Evolutionary conservation across 768 basidiomycete genomes (phyloP).

Genomic region (Termitomyces eurrhizus): DNA sequence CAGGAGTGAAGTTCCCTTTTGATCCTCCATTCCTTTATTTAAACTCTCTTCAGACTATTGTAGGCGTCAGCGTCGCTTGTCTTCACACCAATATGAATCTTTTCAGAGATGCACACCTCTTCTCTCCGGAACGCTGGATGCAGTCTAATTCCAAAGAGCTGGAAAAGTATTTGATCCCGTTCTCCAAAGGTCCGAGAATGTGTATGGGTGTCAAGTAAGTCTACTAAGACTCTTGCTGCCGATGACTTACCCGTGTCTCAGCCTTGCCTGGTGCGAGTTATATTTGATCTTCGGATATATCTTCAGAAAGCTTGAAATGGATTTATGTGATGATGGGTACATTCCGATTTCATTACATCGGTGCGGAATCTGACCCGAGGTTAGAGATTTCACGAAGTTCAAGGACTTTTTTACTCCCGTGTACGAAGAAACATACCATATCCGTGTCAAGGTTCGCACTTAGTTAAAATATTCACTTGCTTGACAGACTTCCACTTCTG

Average conservation of each 20-base stretch:
- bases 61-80: conserved; percentile 34
- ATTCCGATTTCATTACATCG: neutral
- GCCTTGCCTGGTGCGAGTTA: conserved; percentile 41
- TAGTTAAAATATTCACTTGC: neutral
- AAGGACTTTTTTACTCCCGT: conserved; percentile 34
- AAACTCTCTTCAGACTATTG: conserved; percentile 29
- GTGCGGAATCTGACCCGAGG: neutral
- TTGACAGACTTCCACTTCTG: neutral
- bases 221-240: neutral
- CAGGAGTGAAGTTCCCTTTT: conserved; percentile 24
- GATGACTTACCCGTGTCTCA: conserved; percentile 13
- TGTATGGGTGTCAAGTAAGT: conserved; percentile 43
- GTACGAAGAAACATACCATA: conserved; percentile 24
- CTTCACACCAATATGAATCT: conserved; percentile 34
- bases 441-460: conserved; percentile 14
- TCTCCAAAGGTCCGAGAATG: conserved; percentile 41
- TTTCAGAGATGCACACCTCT: conserved; percentile 33
- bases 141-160: conserved; percentile 25
- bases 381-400: conserved; percentile 30
- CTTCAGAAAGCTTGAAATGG: conserved; percentile 36
- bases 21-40: neutral
- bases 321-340: conserved; percentile 29
- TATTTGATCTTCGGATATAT: conserved; percentile 36
- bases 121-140: conserved; percentile 42
- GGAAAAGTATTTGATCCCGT: conserved; percentile 36